phyloP scores from a whole-genome alignment of 441 rosid genomes.

The Raphanus hybrid region DNA sequence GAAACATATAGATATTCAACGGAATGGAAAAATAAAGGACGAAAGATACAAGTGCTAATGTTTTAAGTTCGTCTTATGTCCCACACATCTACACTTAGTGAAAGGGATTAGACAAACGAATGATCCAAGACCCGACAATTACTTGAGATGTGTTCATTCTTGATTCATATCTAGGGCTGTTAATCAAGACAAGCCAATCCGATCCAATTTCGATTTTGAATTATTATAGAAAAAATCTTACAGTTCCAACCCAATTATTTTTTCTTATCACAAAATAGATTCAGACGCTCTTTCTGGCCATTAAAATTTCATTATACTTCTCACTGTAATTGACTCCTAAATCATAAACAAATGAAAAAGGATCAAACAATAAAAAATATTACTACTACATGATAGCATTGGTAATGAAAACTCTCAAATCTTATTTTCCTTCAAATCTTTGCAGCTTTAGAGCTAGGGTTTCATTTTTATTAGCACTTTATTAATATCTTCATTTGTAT shows the following conservation, averaged over 20 bases:
- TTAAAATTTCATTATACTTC: neutral
- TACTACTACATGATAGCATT: neutral
- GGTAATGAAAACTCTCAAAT: neutral
- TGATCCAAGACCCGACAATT: slow-evolving; percentile 34
- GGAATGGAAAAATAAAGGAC: neutral
- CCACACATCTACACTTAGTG: slow-evolving; percentile 45
- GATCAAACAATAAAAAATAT: neutral
- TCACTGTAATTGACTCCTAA: neutral
- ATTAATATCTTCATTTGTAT: no score
- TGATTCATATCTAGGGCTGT: slow-evolving; percentile 28
- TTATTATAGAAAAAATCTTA: slow-evolving; percentile 24
- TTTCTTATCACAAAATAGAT: neutral
- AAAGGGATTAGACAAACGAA: slow-evolving; percentile 32
- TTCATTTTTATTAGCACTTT: no score
- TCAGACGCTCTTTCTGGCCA: neutral
- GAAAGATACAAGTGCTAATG: slow-evolving; percentile 24
- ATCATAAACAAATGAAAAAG: neutral
- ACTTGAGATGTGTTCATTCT: slow-evolving; percentile 34
- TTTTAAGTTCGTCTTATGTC: slow-evolving; percentile 26
- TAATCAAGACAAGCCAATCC: slow-evolving; percentile 28
- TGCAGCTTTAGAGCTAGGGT: no score
- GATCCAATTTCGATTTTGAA: neutral
- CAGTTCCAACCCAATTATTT: neutral
- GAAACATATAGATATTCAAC: slow-evolving; percentile 19
- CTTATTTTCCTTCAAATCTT: no score